A percentile compares a stretch with the other conserved stretches of the same genome.
Evolutionary conservation across 192 early-diverging fungal genomes (phyloP).

Genomic region (Entomortierella lignicola): DNA sequence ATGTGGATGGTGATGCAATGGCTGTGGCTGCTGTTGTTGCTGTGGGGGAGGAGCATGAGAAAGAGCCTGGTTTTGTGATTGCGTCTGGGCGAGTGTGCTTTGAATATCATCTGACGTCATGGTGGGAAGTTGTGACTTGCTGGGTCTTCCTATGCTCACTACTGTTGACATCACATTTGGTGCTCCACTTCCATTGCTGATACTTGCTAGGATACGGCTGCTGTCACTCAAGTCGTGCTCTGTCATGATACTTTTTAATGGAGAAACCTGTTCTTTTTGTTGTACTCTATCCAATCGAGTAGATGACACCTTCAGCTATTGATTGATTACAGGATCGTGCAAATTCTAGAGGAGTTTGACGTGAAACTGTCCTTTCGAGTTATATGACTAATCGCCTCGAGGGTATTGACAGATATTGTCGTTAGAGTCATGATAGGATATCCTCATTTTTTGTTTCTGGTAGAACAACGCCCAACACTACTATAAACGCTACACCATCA

Average conservation of each 20-base stretch:
- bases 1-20: slow-evolving; percentile 11
- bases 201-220: slow-evolving; percentile 36
- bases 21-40: slow-evolving; percentile 23
- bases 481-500: too few relatives aligned
- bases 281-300: neutral
- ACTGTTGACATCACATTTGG: slow-evolving; percentile 22
- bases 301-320: too few relatives aligned
- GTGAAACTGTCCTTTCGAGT: too few relatives aligned
- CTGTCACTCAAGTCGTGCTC: slow-evolving; percentile 38
- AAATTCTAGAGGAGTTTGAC: too few relatives aligned
- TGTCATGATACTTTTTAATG: slow-evolving; percentile 12
- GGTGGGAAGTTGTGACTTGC: slow-evolving; percentile 27
- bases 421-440: too few relatives aligned
- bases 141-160: slow-evolving; percentile 10
- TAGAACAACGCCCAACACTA: too few relatives aligned
- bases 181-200: slow-evolving; percentile 26
- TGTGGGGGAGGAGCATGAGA: slow-evolving; percentile 6
- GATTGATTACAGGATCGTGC: neutral
- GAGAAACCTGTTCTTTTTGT: too few relatives aligned
- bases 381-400: too few relatives aligned
- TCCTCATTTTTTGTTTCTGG: too few relatives aligned
- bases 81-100: slow-evolving; percentile 12
- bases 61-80: slow-evolving; percentile 14
- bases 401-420: too few relatives aligned
- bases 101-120: slow-evolving; percentile 42